Evolutionary conservation across 495 filamentous ascomycete species (phyloP), one percentile per base, ranked within the genome.

Genomic region (Xylaria scruposa): DNA sequence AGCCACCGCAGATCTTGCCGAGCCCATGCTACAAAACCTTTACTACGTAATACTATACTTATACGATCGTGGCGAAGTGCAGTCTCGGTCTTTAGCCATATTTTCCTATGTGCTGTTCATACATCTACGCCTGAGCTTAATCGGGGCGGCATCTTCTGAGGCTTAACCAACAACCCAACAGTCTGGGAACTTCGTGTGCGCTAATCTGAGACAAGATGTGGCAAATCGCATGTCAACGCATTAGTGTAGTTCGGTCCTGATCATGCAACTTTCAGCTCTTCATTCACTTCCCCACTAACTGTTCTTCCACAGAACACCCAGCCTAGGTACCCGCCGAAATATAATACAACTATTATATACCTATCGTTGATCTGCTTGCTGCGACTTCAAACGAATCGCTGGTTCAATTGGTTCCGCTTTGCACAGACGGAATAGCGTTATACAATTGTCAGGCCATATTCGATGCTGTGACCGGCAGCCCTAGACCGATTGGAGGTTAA

Each of bases 11-110:
- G 63, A 63, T 54, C 61, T 38, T 29, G 49, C 26, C 40, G 12
- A 67, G 44, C 64, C 66, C 49, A 54, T 29, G 40, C 4, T 13
- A 51, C 19, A 51, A 12, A 33, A 66, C 21, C 15, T 24, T 53
- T 51, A 53, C 46, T 19, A 40, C 15, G 38, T 49, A 56, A 8
- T 36, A 54, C 38, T 26, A 13, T 44, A 53, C 38, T 1, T 64
- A 67, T 75, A 77, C 71, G 74, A 78, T 59, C 73, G 77, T 79
- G 77, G 75, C 77, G 74, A 76, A 78, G 77, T 73, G 67, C 73
- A 72, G 66, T 26, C 47, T 76, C 66, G 24, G 33, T 60, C 31
- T n/a, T 31, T 38, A 19, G 31, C 58, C 72, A 75, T 70, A 73
- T 71, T 74, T 72, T 51, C 33, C 42, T 29, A 7, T 38, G 15